Conservation (phyloP, 2,329 filamentous ascomycete genomes). For the Capronia epimyces region DNA sequence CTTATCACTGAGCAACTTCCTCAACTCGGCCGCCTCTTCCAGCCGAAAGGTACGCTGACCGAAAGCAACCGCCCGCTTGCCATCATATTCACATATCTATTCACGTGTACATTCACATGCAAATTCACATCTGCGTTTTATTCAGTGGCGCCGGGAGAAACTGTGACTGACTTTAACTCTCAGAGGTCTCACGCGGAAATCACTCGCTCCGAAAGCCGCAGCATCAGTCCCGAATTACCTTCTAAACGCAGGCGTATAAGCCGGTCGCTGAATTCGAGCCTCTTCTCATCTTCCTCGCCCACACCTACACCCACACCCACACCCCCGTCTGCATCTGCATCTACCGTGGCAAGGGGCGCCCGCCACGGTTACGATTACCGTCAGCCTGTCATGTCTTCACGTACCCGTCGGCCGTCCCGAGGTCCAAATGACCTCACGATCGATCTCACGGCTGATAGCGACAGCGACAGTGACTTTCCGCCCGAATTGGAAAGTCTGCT, state of each 20-base stretch:
- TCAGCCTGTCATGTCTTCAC: conserved; percentile 45
- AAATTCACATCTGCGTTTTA: no score
- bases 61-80: neutral
- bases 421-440: conserved; percentile 13
- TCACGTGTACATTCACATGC: no score
- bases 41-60: conserved; percentile 22
- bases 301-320: neutral
- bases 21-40: conserved; percentile 19
- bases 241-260: conserved; percentile 25
- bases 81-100: neutral
- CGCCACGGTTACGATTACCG: conserved; percentile 54
- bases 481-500: conserved; percentile 5
- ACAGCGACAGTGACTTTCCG: conserved; percentile 8
- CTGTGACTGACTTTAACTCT: neutral
- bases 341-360: conserved; percentile 32
- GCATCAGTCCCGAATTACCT: conserved; percentile 25
- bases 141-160: neutral
- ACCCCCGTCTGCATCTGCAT: conserved; percentile 27
- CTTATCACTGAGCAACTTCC: conserved; percentile 20
- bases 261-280: conserved; percentile 17
- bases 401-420: conserved; percentile 3
- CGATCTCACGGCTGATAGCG: conserved; percentile 22
- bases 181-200: conserved; percentile 28
- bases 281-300: conserved; percentile 7
- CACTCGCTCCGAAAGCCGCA: conserved; percentile 27